Evolutionary conservation across 2,329 filamentous ascomycete species (phyloP).

Genomic region (Fusarium compactum): DNA sequence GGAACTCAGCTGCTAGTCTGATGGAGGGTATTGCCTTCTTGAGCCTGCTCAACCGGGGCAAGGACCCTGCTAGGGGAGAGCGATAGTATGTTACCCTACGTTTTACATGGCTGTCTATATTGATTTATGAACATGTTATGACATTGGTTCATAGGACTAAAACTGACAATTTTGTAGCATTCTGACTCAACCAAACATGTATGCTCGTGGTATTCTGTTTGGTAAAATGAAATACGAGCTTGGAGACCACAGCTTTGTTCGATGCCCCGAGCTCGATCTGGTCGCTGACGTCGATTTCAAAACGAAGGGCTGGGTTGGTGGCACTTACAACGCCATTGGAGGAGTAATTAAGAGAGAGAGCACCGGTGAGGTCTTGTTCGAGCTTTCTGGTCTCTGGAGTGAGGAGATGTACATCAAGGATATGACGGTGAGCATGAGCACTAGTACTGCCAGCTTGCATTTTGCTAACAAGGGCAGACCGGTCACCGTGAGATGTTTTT

Average conservation of each 20-base stretch:
- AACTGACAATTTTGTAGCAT: slow-evolving; percentile 66
- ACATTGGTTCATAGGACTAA: neutral
- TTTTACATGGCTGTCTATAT: neutral
- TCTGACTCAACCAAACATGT: slow-evolving; percentile 98
- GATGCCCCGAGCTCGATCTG: slow-evolving; percentile 88
- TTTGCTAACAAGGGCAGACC: slow-evolving; percentile 66
- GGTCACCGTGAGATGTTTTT: slow-evolving; percentile 92
- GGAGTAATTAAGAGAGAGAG: slow-evolving; percentile 90
- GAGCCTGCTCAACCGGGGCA: slow-evolving; percentile 81
- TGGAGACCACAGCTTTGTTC: slow-evolving; percentile 93
- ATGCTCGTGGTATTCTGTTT: slow-evolving; percentile 94
- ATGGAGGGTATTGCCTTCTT: slow-evolving; percentile 97
- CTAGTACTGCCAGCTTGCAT: neutral
- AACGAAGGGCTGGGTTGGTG: slow-evolving; percentile 96
- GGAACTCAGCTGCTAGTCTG: slow-evolving; percentile 96
- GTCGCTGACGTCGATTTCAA: slow-evolving; percentile 97
- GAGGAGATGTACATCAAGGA: slow-evolving; percentile 95
- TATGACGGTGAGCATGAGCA: slow-evolving; percentile 68
- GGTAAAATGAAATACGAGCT: slow-evolving; percentile 99
- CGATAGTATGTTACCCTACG: slow-evolving; percentile 77
- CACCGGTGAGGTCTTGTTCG: slow-evolving; percentile 88
- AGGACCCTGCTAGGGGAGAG: slow-evolving; percentile 75
- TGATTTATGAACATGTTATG: neutral
- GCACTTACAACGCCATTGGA: slow-evolving; percentile 95
- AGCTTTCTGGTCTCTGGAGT: slow-evolving; percentile 92